These are phyloP conservation scores for Eragrostis curvula DNA, from an alignment of 176 grass and related monocot species.

Conservation along the genomic window DNA sequence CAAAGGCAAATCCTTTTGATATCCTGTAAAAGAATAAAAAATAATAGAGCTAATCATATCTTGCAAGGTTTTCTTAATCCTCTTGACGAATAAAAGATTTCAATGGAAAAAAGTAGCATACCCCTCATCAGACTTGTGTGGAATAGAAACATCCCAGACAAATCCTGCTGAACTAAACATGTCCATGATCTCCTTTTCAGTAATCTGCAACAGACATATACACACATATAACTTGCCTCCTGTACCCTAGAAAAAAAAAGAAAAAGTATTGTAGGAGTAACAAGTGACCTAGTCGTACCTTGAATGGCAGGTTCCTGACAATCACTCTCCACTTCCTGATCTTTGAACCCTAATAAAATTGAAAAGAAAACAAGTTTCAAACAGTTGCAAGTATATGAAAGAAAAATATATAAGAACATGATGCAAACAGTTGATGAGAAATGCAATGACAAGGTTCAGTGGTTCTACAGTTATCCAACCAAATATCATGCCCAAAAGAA, in stretches of 20 bases:
- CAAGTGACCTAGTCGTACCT: constrained; percentile 59
- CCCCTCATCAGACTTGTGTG: constrained; percentile 75
- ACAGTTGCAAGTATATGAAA: constrained; percentile 18
- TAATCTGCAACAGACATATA: constrained; percentile 58
- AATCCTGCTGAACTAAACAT: constrained; percentile 74
- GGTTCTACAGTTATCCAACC: constrained; percentile 2
- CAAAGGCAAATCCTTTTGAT: constrained; percentile 99
- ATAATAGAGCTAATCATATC: constrained; percentile 5
- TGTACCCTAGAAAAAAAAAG: constrained; percentile 4
- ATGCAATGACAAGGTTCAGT: neutral
- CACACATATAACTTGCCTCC: constrained; percentile 32
- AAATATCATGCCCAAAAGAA: neutral
- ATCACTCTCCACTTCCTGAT: constrained; percentile 90
- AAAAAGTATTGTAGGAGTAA: too few relatives aligned
- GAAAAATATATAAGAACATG: neutral
- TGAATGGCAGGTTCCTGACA: constrained; percentile 94
- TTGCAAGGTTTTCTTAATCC: constrained; percentile 26
- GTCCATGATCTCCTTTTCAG: constrained; percentile 70
- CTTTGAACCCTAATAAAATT: constrained; percentile 74
- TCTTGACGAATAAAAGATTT: constrained; percentile 26
- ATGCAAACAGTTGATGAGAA: neutral
- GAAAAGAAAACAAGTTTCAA: constrained; percentile 33
- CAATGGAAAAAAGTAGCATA: constrained; percentile 42
- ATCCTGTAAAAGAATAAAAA: constrained; percentile 58
- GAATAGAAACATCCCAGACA: constrained; percentile 96